phyloP scores from a whole-genome alignment of 2,329 filamentous ascomycete genomes.

The Pseudogymnoascus sp. region DNA sequence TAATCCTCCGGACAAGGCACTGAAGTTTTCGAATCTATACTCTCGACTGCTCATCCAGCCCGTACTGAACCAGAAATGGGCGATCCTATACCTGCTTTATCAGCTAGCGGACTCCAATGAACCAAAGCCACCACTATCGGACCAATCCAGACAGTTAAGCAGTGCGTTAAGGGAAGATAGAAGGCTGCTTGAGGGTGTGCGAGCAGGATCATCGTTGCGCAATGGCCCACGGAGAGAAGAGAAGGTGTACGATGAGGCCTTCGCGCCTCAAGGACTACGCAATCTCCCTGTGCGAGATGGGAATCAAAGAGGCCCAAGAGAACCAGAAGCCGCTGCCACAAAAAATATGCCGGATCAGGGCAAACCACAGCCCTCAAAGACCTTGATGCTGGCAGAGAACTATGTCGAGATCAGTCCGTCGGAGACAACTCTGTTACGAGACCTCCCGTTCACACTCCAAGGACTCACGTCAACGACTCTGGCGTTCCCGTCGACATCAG shows the following conservation, averaged over 20 bases:
- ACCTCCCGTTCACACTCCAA: slow-evolving; percentile 87
- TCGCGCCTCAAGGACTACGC: slow-evolving; percentile 42
- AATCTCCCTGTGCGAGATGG: slow-evolving; percentile 25
- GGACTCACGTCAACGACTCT: slow-evolving; percentile 82
- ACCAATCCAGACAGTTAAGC: background rate
- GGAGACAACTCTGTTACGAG: slow-evolving; percentile 60
- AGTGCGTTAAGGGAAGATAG: slow-evolving; percentile 19
- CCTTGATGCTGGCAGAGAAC: slow-evolving; percentile 48
- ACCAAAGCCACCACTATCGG: background rate
- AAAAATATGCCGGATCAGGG: slow-evolving; percentile 22
- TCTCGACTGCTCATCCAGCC: slow-evolving; percentile 81
- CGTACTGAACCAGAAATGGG: slow-evolving; percentile 93
- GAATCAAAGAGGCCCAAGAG: slow-evolving; percentile 26
- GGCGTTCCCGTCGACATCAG: slow-evolving; percentile 60
- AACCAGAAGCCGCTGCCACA: slow-evolving; percentile 23
- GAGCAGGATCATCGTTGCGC: slow-evolving; percentile 25
- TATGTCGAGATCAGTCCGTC: slow-evolving; percentile 49
- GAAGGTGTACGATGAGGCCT: slow-evolving; percentile 43
- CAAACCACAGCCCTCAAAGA: slow-evolving; percentile 34
- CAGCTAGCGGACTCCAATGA: slow-evolving; percentile 59
- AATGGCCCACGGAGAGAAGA: slow-evolving; percentile 33
- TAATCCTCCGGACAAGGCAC: slow-evolving; percentile 64
- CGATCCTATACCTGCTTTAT: slow-evolving; percentile 84
- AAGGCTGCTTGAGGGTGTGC: slow-evolving; percentile 4
- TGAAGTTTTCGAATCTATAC: slow-evolving; percentile 85